Percentiles rank a stretch among this genome's conserved stretches.
These are phyloP conservation scores for Xerocomellus amylosporus DNA, from an alignment of 768 basidiomycete genomes.

Conservation along the genomic window DNA sequence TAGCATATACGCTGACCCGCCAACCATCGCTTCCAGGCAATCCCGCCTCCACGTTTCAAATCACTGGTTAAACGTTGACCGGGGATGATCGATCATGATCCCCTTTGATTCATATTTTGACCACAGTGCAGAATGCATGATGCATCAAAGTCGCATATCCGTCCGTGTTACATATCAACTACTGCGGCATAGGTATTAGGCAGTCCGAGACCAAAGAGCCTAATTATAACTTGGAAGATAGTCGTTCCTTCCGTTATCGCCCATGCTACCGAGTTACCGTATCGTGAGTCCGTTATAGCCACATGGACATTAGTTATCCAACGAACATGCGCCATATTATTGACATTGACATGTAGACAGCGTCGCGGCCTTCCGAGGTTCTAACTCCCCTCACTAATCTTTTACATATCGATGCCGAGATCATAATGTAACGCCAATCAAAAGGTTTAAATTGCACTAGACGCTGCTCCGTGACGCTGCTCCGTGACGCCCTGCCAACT, in stretches of 20 bases:
- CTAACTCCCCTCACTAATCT: constrained; percentile 5
- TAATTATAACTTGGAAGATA: too few relatives aligned
- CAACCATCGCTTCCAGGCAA: too few relatives aligned
- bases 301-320: background rate
- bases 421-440: background rate
- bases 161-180: too few relatives aligned
- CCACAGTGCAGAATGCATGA: too few relatives aligned
- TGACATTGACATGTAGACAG: background rate
- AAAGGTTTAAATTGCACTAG: background rate
- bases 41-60: too few relatives aligned
- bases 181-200: too few relatives aligned
- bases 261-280: background rate
- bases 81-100: too few relatives aligned
- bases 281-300: background rate
- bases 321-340: background rate
- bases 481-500: background rate
- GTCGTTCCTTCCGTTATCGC: background rate
- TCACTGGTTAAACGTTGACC: too few relatives aligned
- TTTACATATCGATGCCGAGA: constrained; percentile 2
- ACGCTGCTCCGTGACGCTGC: background rate
- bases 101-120: too few relatives aligned
- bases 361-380: background rate
- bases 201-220: too few relatives aligned
- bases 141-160: too few relatives aligned
- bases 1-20: too few relatives aligned